Percentiles rank a stretch among this genome's conserved stretches.
These are phyloP conservation scores for Fulvia fulva DNA, from an alignment of 2,329 filamentous ascomycete genomes.

Conservation along the genomic window DNA sequence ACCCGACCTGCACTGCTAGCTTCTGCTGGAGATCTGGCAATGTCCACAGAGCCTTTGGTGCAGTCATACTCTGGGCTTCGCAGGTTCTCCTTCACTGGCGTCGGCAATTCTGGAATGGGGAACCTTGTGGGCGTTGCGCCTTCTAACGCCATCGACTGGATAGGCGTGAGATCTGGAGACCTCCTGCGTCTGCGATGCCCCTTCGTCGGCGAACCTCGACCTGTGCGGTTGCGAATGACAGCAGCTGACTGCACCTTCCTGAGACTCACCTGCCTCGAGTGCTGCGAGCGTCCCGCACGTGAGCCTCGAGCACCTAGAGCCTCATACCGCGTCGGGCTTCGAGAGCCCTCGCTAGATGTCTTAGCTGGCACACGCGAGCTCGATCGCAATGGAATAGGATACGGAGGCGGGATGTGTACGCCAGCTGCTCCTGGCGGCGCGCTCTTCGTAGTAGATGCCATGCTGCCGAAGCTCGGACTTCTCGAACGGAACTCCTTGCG, in stretches of 20 bases:
- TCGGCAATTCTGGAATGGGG: conserved; percentile 33
- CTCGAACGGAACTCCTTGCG: conserved; percentile 46
- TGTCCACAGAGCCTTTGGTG: conserved; percentile 24
- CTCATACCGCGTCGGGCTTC: conserved; percentile 66
- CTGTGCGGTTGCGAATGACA: conserved; percentile 55
- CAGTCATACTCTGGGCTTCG: conserved; percentile 12
- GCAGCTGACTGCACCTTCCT: conserved; percentile 84
- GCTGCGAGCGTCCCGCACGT: conserved; percentile 15
- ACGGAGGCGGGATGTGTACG: conserved; percentile 59
- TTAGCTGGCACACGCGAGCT: conserved; percentile 70
- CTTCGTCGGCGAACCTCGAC: conserved; percentile 55
- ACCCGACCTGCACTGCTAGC: conserved; percentile 14
- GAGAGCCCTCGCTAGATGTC: conserved; percentile 69
- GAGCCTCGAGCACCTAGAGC: conserved; percentile 17
- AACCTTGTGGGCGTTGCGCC: conserved; percentile 30
- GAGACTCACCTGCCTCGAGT: conserved; percentile 44
- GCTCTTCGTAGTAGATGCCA: conserved; percentile 35
- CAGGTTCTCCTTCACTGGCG: conserved; percentile 22
- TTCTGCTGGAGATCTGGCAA: conserved; percentile 13
- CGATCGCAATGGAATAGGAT: conserved; percentile 83
- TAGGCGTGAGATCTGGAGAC: conserved; percentile 34
- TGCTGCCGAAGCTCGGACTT: conserved; percentile 62
- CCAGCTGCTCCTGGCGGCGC: conserved; percentile 25
- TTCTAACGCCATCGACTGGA: conserved; percentile 36
- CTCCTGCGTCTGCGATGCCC: conserved; percentile 24